These are phyloP conservation scores for Excoecaria agallocha DNA, from an alignment of 345 rosid genomes.

Conservation along the genomic window DNA sequence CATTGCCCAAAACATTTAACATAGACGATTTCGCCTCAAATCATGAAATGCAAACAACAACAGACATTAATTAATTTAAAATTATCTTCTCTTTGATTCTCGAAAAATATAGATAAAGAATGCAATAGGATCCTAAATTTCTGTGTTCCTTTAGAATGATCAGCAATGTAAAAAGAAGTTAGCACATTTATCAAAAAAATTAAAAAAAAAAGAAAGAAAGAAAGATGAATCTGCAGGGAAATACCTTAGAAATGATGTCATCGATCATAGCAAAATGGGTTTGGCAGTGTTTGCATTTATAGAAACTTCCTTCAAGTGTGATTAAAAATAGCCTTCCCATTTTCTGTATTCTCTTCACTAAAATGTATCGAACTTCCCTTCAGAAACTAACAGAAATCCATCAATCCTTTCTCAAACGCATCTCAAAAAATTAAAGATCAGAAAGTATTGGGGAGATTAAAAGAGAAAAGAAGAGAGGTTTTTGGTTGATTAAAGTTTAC, in stretches of 20 bases:
- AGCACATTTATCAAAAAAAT: no score
- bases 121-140: background rate
- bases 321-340: slow-evolving; percentile 74
- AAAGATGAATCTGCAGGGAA: background rate
- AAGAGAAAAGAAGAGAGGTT: background rate
- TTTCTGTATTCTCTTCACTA: background rate
- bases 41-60: background rate
- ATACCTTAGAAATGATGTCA: slow-evolving; percentile 68
- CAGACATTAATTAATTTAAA: background rate
- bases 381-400: background rate
- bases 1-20: no score
- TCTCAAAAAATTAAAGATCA: background rate
- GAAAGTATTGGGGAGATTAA: background rate
- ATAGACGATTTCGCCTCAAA: background rate
- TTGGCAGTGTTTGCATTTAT: slow-evolving; percentile 70
- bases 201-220: background rate
- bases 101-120: no score
- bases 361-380: background rate
- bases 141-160: background rate
- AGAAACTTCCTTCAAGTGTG: slow-evolving; percentile 53
- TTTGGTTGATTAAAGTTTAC: slow-evolving; percentile 6
- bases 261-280: slow-evolving; percentile 54
- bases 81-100: background rate
- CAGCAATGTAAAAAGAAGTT: background rate
- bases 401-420: background rate